Conservation (phyloP, 352 stramenopile genomes). For the Pythium phragmitis region DNA sequence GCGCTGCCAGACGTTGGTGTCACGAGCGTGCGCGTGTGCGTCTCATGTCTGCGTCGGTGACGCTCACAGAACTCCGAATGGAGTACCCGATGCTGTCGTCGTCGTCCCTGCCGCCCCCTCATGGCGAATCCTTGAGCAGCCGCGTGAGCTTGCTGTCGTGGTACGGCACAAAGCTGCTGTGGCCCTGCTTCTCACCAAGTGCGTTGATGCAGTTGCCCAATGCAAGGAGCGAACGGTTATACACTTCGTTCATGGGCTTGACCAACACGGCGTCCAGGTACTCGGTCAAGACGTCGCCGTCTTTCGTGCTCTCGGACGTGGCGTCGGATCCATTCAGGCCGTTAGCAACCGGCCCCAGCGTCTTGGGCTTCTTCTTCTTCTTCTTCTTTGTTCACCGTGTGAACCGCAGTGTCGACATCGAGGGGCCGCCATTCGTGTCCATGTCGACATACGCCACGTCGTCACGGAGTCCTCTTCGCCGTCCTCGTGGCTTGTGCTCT, state of each 20-base stretch:
- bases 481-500: constrained; percentile 22
- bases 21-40: constrained; percentile 71
- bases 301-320: background rate
- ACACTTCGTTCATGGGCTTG: constrained; percentile 68
- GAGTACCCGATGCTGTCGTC: too few species aligned
- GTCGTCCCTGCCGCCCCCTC: too few species aligned
- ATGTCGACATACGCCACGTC: constrained; percentile 27
- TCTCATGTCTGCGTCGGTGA: constrained; percentile 50
- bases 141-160: constrained; percentile 89
- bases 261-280: constrained; percentile 77
- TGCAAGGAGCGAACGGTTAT: constrained; percentile 87
- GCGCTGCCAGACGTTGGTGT: constrained; percentile 56
- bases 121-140: constrained; percentile 90
- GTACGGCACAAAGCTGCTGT: constrained; percentile 71
- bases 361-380: constrained; percentile 21
- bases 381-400: constrained; percentile 18
- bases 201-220: constrained; percentile 94
- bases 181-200: constrained; percentile 67
- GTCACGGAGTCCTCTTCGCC: constrained; percentile 11
- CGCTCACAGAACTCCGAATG: constrained; percentile 48
- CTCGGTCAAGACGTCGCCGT: constrained; percentile 53
- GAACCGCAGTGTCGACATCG: constrained; percentile 26
- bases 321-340: background rate
- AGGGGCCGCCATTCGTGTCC: constrained; percentile 24
- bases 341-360: background rate